A percentile compares a stretch with the other conserved stretches of the same genome.
phyloP scores from a whole-genome alignment of 371 early-diverging fungal genomes.

The Mucor plumbeus region DNA sequence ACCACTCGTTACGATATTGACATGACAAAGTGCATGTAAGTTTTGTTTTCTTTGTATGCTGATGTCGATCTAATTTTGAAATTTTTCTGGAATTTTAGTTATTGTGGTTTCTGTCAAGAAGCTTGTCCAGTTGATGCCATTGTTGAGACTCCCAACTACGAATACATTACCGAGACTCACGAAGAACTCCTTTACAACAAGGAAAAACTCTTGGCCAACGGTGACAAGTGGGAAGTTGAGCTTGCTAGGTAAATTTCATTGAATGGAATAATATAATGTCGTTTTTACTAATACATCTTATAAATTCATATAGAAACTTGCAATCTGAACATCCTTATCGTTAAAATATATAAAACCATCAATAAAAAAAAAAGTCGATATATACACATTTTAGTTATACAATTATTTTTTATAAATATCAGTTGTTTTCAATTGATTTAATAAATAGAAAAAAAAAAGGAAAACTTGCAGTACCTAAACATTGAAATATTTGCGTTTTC shows the following conservation, averaged over 20 bases:
- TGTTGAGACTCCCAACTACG: slow-evolving; percentile 97
- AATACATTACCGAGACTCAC: slow-evolving; percentile 96
- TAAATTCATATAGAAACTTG: slow-evolving; percentile 44
- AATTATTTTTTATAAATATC: neutral
- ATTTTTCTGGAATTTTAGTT: slow-evolving; percentile 43
- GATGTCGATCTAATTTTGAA: neutral
- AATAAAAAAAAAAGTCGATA: slow-evolving; percentile 12
- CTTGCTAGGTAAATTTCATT: slow-evolving; percentile 63
- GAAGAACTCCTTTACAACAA: slow-evolving; percentile 97
- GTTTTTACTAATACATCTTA: too few species aligned
- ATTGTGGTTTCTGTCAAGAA: slow-evolving; percentile 98
- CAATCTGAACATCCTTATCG: slow-evolving; percentile 71
- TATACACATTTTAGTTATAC: slow-evolving; percentile 8
- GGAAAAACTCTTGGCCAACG: slow-evolving; percentile 96
- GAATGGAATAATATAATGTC: too few species aligned
- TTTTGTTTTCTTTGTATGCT: neutral
- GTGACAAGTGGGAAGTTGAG: slow-evolving; percentile 98
- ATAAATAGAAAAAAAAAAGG: too few species aligned
- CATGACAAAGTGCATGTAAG: slow-evolving; percentile 95
- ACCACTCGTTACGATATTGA: slow-evolving; percentile 99
- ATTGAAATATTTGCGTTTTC: too few species aligned
- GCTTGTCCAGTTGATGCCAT: slow-evolving; percentile 92
- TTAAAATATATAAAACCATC: slow-evolving; percentile 37
- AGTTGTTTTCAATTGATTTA: too few species aligned
- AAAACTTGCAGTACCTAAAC: too few species aligned